A percentile compares a stretch with the other conserved stretches of the same genome.
Conservation (phyloP, 371 early-diverging fungal genomes). For the Mortierella sp. region DNA sequence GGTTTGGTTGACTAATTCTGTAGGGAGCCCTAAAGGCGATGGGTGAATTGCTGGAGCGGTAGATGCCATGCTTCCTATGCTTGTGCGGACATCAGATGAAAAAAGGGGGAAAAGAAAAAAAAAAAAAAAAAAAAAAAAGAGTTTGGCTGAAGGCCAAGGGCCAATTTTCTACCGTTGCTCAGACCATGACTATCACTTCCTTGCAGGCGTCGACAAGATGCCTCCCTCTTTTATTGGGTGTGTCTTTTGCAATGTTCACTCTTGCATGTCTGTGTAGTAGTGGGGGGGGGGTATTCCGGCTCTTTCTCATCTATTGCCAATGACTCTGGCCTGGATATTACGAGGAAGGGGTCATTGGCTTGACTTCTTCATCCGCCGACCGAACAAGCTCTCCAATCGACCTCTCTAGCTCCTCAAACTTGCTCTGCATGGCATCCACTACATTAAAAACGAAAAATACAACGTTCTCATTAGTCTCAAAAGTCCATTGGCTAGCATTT, state of each 20-base stretch:
- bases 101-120: no score
- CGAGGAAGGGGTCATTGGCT: slow-evolving; percentile 7
- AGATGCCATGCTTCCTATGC: not conserved
- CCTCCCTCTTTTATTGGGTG: not conserved
- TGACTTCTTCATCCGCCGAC: slow-evolving; percentile 38
- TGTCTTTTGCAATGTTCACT: no score
- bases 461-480: no score
- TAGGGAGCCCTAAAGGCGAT: no score
- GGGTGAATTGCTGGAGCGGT: no score
- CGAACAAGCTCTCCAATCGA: slow-evolving; percentile 49
- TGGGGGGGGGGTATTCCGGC: not conserved
- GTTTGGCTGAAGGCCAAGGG: slow-evolving; percentile 9
- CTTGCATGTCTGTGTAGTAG: not conserved
- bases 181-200: not conserved
- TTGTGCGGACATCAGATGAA: no score
- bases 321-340: not conserved
- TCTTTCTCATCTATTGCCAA: not conserved
- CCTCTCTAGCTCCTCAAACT: slow-evolving; percentile 52
- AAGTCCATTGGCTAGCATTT: no score
- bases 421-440: slow-evolving; percentile 52
- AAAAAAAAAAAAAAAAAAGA: no score
- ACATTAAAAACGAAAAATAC: not conserved
- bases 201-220: no score
- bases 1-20: no score
- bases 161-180: not conserved